phyloP scores from a whole-genome alignment of 257 asterid genomes.

The Solanum megistacrolobum region DNA sequence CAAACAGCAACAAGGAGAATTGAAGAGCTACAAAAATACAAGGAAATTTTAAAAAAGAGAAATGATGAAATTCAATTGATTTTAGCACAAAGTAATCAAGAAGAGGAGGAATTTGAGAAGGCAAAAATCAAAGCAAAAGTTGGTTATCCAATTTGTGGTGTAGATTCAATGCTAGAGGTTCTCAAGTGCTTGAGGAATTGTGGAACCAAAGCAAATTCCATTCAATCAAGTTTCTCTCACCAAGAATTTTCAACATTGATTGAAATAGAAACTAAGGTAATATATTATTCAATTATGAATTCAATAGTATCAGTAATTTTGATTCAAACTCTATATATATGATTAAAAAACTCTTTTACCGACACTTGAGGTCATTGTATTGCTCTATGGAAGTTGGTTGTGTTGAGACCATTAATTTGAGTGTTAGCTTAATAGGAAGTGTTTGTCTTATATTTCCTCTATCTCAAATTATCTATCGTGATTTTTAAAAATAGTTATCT shows the following conservation, averaged over 20 bases:
- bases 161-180: conserved; percentile 40
- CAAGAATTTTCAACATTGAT: conserved; percentile 18
- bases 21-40: conserved; percentile 12
- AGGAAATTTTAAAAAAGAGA: conserved; percentile 11
- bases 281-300: neutral
- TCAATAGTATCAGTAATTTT: neutral
- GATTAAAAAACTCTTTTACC: neutral
- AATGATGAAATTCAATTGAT: conserved; percentile 14
- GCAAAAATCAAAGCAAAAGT: conserved; percentile 25
- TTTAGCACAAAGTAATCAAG: neutral
- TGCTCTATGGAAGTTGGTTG: neutral
- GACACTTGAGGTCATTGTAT: neutral
- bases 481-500: too few relatives aligned
- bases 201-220: conserved; percentile 7
- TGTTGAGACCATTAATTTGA: neutral
- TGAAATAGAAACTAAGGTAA: conserved; percentile 26
- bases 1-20: conserved; percentile 29
- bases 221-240: conserved; percentile 17
- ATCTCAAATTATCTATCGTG: neutral
- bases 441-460: too few relatives aligned
- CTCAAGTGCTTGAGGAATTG: conserved; percentile 21
- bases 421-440: neutral
- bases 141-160: conserved; percentile 31
- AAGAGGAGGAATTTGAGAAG: neutral
- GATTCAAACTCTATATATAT: neutral